phyloP scores from a whole-genome alignment of 176 grass and related monocot genomes.

The Puccinellia tenuiflora region DNA sequence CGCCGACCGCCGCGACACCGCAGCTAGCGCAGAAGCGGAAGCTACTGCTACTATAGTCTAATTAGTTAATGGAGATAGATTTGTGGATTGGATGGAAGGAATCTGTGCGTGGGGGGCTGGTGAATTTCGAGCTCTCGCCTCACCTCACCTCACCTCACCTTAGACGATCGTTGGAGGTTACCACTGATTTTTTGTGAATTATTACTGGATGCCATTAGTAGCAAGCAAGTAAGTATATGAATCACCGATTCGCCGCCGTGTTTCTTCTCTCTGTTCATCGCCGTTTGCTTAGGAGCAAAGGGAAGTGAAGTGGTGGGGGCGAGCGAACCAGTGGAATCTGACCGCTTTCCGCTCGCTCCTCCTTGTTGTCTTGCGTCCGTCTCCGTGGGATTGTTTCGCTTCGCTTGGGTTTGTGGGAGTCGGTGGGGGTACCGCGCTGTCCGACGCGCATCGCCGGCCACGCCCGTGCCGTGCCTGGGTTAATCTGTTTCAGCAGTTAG shows the following conservation, averaged over 20 bases:
- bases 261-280: not conserved
- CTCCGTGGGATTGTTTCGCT: slow-evolving; percentile 14
- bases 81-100: slow-evolving; percentile 12
- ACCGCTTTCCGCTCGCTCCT: slow-evolving; percentile 20
- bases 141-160: not conserved
- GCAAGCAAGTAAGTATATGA: slow-evolving; percentile 8
- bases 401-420: slow-evolving; percentile 21
- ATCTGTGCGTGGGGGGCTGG: slow-evolving; percentile 16
- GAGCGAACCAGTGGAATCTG: slow-evolving; percentile 18
- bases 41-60: slow-evolving; percentile 20
- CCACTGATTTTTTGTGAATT: slow-evolving; percentile 37
- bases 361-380: not conserved
- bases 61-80: slow-evolving; percentile 16
- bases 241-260: not conserved
- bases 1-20: not conserved
- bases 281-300: slow-evolving; percentile 48
- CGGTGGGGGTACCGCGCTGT: slow-evolving; percentile 41
- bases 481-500: not conserved
- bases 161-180: not conserved
- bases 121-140: slow-evolving; percentile 35
- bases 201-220: slow-evolving; percentile 19
- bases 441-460: not conserved
- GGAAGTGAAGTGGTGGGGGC: slow-evolving; percentile 2
- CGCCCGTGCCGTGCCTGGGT: not conserved
- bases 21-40: not conserved